phyloP scores from a whole-genome alignment of 2,329 filamentous ascomycete genomes.

The Lomentospora prolificans region DNA sequence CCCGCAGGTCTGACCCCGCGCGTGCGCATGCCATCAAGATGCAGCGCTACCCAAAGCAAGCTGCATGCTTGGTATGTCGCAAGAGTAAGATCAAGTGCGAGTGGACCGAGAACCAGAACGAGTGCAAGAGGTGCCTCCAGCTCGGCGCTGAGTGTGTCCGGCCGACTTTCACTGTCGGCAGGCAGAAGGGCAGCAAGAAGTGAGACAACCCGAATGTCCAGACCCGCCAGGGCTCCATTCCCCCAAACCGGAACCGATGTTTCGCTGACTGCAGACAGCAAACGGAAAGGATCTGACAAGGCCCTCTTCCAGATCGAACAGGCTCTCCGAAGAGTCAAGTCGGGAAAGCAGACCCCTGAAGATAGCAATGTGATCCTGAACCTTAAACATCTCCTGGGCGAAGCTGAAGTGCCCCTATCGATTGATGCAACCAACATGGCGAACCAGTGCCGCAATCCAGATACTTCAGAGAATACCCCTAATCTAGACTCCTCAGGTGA shows the following conservation, averaged over 20 bases:
- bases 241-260: neutral
- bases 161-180: slow-evolving; percentile 62
- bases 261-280: slow-evolving; percentile 34
- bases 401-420: slow-evolving; percentile 12
- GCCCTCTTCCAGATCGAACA: slow-evolving; percentile 66
- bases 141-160: slow-evolving; percentile 53
- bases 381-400: slow-evolving; percentile 29
- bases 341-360: slow-evolving; percentile 31
- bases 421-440: neutral
- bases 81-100: slow-evolving; percentile 61
- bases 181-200: slow-evolving; percentile 72
- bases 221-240: neutral
- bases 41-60: slow-evolving; percentile 20
- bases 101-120: slow-evolving; percentile 37
- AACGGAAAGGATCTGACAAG: slow-evolving; percentile 64
- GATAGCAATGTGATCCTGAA: slow-evolving; percentile 35
- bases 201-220: slow-evolving; percentile 22
- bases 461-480: slow-evolving; percentile 17
- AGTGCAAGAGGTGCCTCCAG: slow-evolving; percentile 53
- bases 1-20: neutral
- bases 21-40: neutral
- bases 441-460: neutral
- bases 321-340: slow-evolving; percentile 47
- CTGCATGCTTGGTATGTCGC: slow-evolving; percentile 55
- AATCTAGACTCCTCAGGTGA: slow-evolving; percentile 24